A percentile compares a stretch with the other conserved stretches of the same genome.
Conservation (phyloP, 352 stramenopile genomes). For the Peronospora tabacina region DNA sequence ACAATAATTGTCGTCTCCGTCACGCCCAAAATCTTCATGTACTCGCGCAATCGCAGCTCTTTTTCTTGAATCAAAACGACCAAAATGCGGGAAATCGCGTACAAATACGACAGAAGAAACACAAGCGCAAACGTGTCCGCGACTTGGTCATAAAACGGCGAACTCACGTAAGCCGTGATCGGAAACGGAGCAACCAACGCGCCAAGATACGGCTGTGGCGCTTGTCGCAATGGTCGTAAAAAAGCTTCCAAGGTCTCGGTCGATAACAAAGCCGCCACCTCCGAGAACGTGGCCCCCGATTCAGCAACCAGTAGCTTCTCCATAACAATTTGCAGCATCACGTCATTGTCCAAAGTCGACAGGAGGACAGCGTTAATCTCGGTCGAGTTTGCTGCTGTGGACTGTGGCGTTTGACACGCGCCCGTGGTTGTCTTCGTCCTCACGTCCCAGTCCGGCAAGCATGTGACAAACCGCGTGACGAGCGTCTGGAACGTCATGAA, state of each 20-base stretch:
- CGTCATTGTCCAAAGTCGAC: conserved; percentile 34
- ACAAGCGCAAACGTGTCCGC: conserved; percentile 77
- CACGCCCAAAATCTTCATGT: conserved; percentile 92
- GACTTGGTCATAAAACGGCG: conserved; percentile 68
- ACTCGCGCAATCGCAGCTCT: conserved; percentile 86
- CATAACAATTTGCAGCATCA: conserved; percentile 26
- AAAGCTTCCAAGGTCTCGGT: conserved; percentile 32
- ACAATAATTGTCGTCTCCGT: conserved; percentile 54
- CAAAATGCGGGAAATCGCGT: conserved; percentile 80
- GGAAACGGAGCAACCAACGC: conserved; percentile 45
- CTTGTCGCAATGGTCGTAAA: conserved; percentile 43
- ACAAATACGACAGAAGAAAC: conserved; percentile 89
- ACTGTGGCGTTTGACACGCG: conserved; percentile 13
- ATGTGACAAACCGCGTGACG: conserved; percentile 18
- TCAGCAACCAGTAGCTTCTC: conserved; percentile 16
- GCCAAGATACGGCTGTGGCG: conserved; percentile 48
- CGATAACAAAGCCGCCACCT: conserved; percentile 19
- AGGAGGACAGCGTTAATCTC: conserved; percentile 34
- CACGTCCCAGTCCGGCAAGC: conserved; percentile 20
- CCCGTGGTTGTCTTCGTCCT: conserved; percentile 15
- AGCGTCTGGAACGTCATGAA: conserved; percentile 28
- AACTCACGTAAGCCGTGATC: conserved; percentile 44
- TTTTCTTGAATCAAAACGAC: conserved; percentile 90
- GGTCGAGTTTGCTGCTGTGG: conserved; percentile 17
- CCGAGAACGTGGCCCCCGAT: conserved; percentile 17